Percentiles rank a stretch among this genome's conserved stretches.
Conservation (phyloP, 2,329 filamentous ascomycete species). For the Fusarium neocosmosporiellum region DNA sequence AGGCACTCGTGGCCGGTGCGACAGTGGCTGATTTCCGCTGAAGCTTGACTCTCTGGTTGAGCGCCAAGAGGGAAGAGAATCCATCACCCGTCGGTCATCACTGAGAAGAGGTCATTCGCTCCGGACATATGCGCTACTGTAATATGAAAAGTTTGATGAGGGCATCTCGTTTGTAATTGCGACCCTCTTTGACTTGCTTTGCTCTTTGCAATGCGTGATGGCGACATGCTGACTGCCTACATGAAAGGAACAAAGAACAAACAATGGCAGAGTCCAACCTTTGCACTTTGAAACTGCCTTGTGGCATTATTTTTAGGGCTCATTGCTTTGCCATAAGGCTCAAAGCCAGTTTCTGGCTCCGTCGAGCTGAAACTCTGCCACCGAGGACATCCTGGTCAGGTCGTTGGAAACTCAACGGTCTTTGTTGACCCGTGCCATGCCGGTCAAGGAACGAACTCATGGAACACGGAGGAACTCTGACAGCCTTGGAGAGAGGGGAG, state of each 20-base stretch:
- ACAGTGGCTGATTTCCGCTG: not conserved
- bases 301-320: not conserved
- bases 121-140: slow-evolving; percentile 23
- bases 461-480: slow-evolving; percentile 2
- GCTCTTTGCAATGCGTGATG: not conserved
- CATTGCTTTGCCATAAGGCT: slow-evolving; percentile 1
- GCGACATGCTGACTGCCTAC: not conserved
- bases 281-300: not conserved
- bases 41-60: not conserved
- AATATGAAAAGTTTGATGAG: slow-evolving; percentile 33
- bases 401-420: not conserved
- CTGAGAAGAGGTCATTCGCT: slow-evolving; percentile 5
- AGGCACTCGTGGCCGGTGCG: not conserved
- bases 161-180: slow-evolving; percentile 15
- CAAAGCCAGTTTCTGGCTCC: not conserved
- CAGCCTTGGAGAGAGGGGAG: not conserved
- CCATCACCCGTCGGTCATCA: slow-evolving; percentile 14
- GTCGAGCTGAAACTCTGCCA: slow-evolving; percentile 30
- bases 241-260: not conserved
- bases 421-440: not conserved
- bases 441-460: not conserved
- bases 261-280: not conserved
- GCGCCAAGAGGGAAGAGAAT: slow-evolving; percentile 15
- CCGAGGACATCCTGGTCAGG: slow-evolving; percentile 17
- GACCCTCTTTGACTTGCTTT: not conserved